These are phyloP conservation scores for Falciphora oryzae DNA, from an alignment of 2,329 filamentous ascomycete genomes.

Conservation along the genomic window DNA sequence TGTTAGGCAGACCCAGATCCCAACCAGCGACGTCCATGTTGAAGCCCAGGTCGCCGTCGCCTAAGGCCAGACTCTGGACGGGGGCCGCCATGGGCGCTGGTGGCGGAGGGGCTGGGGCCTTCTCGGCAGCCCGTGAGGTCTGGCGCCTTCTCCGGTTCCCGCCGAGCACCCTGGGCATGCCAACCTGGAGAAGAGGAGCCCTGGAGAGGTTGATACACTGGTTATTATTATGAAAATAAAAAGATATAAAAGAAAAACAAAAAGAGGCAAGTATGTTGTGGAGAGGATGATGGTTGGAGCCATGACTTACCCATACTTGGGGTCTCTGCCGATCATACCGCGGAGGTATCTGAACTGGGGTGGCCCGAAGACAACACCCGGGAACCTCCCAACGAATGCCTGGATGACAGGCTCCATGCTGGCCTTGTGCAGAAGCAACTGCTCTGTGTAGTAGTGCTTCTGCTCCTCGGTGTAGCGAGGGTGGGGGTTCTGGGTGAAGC, in stretches of 20 bases:
- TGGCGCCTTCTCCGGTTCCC: neutral
- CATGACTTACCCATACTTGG: slow-evolving; percentile 2
- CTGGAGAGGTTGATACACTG: neutral
- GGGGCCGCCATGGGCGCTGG: neutral
- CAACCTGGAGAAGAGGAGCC: neutral
- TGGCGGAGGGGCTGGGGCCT: neutral
- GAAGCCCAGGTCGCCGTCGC: neutral
- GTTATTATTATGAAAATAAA: neutral
- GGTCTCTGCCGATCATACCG: neutral
- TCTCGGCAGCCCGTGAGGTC: neutral
- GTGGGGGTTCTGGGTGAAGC: neutral
- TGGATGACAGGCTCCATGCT: neutral
- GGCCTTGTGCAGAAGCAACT: neutral
- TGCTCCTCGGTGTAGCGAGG: slow-evolving; percentile 1
- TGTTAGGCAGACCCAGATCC: neutral
- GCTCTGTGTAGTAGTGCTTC: neutral
- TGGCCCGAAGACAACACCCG: neutral
- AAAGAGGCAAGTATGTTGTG: neutral
- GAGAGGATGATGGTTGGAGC: neutral
- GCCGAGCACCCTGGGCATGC: neutral
- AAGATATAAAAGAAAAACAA: neutral
- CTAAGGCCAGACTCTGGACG: neutral
- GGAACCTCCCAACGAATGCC: neutral
- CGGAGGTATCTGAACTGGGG: slow-evolving; percentile 1
- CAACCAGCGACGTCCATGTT: neutral